Evolutionary conservation across 2,329 filamentous ascomycete genomes (phyloP), one percentile per base, ranked within the genome.

Genomic region (Metarhizium anisopliae): DNA sequence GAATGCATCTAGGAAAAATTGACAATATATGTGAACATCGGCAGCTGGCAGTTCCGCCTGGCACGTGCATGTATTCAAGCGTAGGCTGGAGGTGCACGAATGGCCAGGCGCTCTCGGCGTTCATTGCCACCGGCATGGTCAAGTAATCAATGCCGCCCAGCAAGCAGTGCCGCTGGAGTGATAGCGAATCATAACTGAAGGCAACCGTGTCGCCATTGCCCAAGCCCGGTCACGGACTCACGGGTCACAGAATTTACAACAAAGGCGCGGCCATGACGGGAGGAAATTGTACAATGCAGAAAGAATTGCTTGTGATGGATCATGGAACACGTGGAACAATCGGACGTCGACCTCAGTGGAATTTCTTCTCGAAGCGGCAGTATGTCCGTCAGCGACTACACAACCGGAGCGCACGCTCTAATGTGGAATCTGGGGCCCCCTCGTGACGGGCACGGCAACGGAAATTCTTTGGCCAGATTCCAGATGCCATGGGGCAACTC

Each of bases 391-490:
- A 47, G 51, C 16, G 40, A 18, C 40, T 14, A 43, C 7, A 7
- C 6, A 4, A 20, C 40, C 42, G 42, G n/a, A 53, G 40, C 14
- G 6, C 8, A 32, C 35, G n/a, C 43, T 53, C 42, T 6, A 53
- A 35, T 49, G 29, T 29, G 42, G 18, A 53, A 49, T 53, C 52
- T 30, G 52, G 42, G 55, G 55, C 52, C 55, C 47, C 55, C 25
- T 25, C 55, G 55, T 56, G 52, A 56, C 51, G 35, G 30, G 4
- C 35, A 40, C 43, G 42, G 51, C 51, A 52, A 43, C 25, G 35
- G 29, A 42, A 43, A 25, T 25, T 25, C 25, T 25, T 25, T 25
- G 25, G 25, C 3, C 25, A 25, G 25, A 25, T 25, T 25, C 25
- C 25, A 25, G 1, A 25, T 25, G 25, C 1, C 25, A 25, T 25